Evolutionary conservation across 106 monocot species (phyloP).

Genomic region (Iris macrosiphon): DNA sequence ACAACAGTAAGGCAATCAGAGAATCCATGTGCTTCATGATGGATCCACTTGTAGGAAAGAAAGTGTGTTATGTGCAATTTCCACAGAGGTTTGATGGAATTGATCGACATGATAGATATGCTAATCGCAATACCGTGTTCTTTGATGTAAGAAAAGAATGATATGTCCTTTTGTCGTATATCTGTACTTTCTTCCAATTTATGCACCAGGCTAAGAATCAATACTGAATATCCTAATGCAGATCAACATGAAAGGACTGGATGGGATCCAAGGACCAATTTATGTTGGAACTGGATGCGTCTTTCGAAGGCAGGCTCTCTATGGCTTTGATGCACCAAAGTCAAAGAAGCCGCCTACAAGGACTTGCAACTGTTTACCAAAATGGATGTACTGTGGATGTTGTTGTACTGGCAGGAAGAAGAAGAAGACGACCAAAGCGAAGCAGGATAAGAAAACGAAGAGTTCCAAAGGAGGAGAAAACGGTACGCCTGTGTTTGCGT

Average conservation of each 20-base stretch:
- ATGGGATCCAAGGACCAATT: constrained; percentile 95
- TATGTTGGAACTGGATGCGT: constrained; percentile 92
- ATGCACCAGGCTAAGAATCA: too few relatives aligned
- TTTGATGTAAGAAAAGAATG: constrained; percentile 76
- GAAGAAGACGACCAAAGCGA: constrained; percentile 67
- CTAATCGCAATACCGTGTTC: constrained; percentile 64
- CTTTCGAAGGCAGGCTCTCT: constrained; percentile 56
- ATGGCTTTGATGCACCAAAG: constrained; percentile 71
- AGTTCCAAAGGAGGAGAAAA: constrained; percentile 33
- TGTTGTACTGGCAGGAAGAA: constrained; percentile 48
- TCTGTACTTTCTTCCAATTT: too few relatives aligned
- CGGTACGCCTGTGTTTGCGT: constrained; percentile 58
- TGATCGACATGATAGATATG: constrained; percentile 74
- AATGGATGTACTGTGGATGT: constrained; percentile 58
- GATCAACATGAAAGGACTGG: constrained; percentile 97
- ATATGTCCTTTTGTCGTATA: too few relatives aligned
- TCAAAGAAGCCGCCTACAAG: constrained; percentile 66
- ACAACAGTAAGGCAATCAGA: constrained; percentile 64
- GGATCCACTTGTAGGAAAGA: constrained; percentile 63
- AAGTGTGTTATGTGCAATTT: constrained; percentile 70
- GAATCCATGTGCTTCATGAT: constrained; percentile 87
- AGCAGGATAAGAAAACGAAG: constrained; percentile 59
- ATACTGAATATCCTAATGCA: constrained; percentile 15
- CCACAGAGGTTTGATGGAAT: constrained; percentile 79
- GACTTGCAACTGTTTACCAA: constrained; percentile 84